These are phyloP conservation scores for Cystobasidium slooffiae DNA, from an alignment of 1,284 basidiomycete species.

Conservation along the genomic window DNA sequence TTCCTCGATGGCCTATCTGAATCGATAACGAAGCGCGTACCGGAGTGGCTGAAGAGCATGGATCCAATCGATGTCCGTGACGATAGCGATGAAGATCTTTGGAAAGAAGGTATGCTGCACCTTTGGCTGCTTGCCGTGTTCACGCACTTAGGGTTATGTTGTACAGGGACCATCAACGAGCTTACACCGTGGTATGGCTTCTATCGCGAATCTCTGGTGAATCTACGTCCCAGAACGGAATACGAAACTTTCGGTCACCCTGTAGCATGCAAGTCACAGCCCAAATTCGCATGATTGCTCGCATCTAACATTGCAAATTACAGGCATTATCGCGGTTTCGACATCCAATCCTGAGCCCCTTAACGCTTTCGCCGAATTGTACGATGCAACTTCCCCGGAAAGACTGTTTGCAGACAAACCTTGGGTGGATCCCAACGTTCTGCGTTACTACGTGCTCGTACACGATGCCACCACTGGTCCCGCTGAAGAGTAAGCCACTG, in stretches of 20 bases:
- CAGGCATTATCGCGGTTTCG: conserved; percentile 52
- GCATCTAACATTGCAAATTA: background rate
- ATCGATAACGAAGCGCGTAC: conserved; percentile 30
- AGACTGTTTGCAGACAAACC: conserved; percentile 47
- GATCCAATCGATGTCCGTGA: conserved; percentile 32
- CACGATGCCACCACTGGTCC: conserved; percentile 49
- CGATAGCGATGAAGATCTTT: conserved; percentile 29
- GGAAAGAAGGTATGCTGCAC: conserved; percentile 31
- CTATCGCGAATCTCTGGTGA: conserved; percentile 35
- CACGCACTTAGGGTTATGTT: background rate
- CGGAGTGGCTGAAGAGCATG: conserved; percentile 39
- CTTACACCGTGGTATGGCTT: conserved; percentile 45
- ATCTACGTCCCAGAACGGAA: conserved; percentile 35
- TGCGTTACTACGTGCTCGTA: conserved; percentile 54
- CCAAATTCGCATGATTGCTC: background rate
- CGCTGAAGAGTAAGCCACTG: conserved; percentile 45
- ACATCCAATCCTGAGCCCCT: conserved; percentile 54
- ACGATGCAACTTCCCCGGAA: conserved; percentile 49
- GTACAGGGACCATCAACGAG: conserved; percentile 25
- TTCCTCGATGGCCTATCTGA: conserved; percentile 39
- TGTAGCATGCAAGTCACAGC: conserved; percentile 27
- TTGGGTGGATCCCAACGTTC: conserved; percentile 49
- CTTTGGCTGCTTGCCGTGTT: background rate
- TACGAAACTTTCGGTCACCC: conserved; percentile 47
- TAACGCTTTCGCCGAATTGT: conserved; percentile 52